A percentile compares a stretch with the other conserved stretches of the same genome.
These are phyloP conservation scores for Cymbidium sinense DNA, from an alignment of 106 monocot species.

Conservation along the genomic window DNA sequence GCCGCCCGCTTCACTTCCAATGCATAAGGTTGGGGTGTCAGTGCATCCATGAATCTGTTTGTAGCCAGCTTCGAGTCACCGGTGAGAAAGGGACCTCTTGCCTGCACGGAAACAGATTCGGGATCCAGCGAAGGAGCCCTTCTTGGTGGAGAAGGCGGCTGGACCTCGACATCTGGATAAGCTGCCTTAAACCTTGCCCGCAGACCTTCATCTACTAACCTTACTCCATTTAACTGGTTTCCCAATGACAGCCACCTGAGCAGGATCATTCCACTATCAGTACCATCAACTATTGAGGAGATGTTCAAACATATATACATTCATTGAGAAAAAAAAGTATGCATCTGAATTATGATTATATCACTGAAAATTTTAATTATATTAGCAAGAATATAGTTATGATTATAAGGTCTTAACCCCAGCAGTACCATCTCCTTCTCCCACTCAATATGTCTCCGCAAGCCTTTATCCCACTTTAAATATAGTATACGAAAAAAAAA, in stretches of 20 bases:
- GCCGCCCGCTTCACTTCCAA: slow-evolving; percentile 6
- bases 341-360: too few species aligned
- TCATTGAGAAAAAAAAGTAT: too few species aligned
- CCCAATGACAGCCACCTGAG: slow-evolving; percentile 96
- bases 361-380: too few species aligned
- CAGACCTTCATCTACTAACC: slow-evolving; percentile 91
- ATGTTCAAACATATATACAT: too few species aligned
- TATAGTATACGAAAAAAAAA: too few species aligned
- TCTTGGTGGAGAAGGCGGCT: slow-evolving; percentile 82
- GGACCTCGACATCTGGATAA: slow-evolving; percentile 91
- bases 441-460: too few species aligned
- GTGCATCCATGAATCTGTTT: slow-evolving; percentile 21
- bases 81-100: slow-evolving; percentile 25
- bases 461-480: too few species aligned
- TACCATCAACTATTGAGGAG: too few species aligned
- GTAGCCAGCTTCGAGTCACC: slow-evolving; percentile 24
- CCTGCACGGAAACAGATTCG: slow-evolving; percentile 28
- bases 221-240: slow-evolving; percentile 83
- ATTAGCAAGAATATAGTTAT: too few species aligned
- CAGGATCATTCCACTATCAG: neutral
- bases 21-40: neutral
- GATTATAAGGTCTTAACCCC: too few species aligned
- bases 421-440: too few species aligned
- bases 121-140: slow-evolving; percentile 33
- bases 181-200: slow-evolving; percentile 95